Conservation (phyloP, 202 grass and related monocot species). For the Eragrostis tef region DNA sequence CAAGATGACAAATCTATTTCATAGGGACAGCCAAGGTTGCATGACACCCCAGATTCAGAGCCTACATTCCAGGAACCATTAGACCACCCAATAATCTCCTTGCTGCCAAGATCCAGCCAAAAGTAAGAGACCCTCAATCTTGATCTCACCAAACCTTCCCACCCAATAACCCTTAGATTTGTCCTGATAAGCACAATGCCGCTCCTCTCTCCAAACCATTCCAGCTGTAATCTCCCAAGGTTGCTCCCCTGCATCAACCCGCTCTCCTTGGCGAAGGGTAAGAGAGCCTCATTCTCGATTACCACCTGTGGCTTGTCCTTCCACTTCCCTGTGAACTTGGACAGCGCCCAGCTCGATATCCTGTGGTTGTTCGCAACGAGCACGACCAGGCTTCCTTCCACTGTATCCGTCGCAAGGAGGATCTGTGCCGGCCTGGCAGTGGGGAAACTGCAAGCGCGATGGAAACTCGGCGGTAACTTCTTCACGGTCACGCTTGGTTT, state of each 20-base stretch:
- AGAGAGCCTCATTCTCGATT: neutral
- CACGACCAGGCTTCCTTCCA: neutral
- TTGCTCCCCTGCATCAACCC: no score
- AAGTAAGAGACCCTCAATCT: neutral
- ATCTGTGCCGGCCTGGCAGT: no score
- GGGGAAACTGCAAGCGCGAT: neutral
- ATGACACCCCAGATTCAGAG: no score
- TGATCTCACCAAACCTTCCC: no score
- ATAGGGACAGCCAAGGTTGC: neutral
- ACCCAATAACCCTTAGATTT: no score
- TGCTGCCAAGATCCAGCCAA: conserved; percentile 2
- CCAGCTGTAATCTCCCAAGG: no score
- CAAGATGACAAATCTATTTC: neutral
- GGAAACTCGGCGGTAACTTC: neutral
- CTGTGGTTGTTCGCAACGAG: neutral
- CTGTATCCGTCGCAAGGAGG: neutral
- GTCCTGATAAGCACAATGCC: conserved; percentile 6
- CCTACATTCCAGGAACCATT: no score
- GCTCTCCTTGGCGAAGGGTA: no score
- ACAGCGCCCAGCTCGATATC: neutral
- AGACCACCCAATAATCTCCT: neutral
- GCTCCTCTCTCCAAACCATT: neutral
- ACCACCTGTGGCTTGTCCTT: neutral
- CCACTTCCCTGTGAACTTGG: neutral
- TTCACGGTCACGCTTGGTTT: neutral